Evolutionary conservation across 208 protist species (phyloP), one percentile per base, ranked within the genome.

Genomic region (Leishmania arabica): DNA sequence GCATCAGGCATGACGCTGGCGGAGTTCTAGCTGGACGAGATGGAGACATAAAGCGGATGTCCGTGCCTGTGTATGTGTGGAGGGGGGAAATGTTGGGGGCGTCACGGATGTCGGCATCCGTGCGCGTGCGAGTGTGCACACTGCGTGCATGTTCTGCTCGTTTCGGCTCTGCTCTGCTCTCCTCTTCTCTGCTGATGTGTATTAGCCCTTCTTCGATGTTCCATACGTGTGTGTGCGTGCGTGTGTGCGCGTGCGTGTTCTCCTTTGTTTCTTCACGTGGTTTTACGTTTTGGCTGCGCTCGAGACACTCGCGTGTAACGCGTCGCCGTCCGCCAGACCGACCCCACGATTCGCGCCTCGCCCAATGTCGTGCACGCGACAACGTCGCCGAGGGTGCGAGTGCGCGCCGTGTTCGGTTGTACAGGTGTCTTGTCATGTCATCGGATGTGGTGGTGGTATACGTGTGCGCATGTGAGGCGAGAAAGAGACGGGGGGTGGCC

Each of bases 1-100:
- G 82, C 82, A 17, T 37, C 53, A 4, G 78, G 74, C 60, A 82
- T 86, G 58, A 68, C 76, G 64, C 40, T 86, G 47, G 78, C 80
- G 8, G 82, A 86, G 56, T 77, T 80, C 34, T 80, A 53, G 13
- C 7, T 24, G 13, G 31, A 31, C 27, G 62, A 37, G 62, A 34
- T 27, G 45, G 47, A 13, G 8, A 47, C 53, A 64, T 4, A 37
- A 27, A 65, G 34, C 0, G 31, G 45, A 21, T 75, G 71, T 27
- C 9, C 58, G 49, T 45, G n/a, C 37, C 47, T 75, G 49, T 62
- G 47, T 58, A 47, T 62, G 49, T 75, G n/a, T 34, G 42, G 42
- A 7, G 42, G 42, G 42, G 42, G 42, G 42, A 42, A 42, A 3
- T 56, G 71, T 53, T 17, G 27, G 4, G 31, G 9, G 13, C n/a